A percentile compares a stretch with the other conserved stretches of the same genome.
These are phyloP conservation scores for Discostella pseudostelligera DNA, from an alignment of 108 stramenopile genomes.

Conservation along the genomic window DNA sequence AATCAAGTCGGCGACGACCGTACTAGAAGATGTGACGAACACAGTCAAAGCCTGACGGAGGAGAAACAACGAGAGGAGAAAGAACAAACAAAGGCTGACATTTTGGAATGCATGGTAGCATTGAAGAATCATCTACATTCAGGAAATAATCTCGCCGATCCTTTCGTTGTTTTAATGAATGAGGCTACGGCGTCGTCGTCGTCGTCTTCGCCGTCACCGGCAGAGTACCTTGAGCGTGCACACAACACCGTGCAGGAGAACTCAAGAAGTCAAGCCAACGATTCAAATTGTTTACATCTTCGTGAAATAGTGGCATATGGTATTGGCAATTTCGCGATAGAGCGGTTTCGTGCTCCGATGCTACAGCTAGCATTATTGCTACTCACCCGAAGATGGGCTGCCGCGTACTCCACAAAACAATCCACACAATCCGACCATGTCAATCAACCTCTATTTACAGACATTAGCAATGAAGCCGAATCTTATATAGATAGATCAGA, in stretches of 20 bases:
- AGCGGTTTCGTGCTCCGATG: constrained; percentile 31
- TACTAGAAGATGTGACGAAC: too few species aligned
- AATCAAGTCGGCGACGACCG: neutral
- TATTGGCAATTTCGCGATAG: constrained; percentile 44
- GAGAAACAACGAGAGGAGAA: constrained; percentile 3
- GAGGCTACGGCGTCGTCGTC: constrained; percentile 4
- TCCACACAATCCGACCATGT: constrained; percentile 2
- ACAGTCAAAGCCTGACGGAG: too few species aligned
- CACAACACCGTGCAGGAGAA: neutral
- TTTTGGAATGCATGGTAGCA: constrained; percentile 18
- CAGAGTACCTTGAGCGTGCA: neutral
- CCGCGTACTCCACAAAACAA: neutral
- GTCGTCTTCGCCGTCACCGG: neutral
- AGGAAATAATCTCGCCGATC: constrained; percentile 21
- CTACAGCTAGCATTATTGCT: constrained; percentile 45
- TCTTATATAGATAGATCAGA: neutral
- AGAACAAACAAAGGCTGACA: constrained; percentile 16
- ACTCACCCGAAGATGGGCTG: constrained; percentile 24
- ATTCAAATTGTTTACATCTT: constrained; percentile 8
- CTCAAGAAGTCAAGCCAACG: neutral
- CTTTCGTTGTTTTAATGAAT: constrained; percentile 14
- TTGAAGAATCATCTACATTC: constrained; percentile 21
- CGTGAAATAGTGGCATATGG: constrained; percentile 51
- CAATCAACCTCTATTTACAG: too few species aligned
- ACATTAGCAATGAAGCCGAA: neutral